phyloP scores from a whole-genome alignment of 1,284 basidiomycete genomes.

The Leccinum solheimii region DNA sequence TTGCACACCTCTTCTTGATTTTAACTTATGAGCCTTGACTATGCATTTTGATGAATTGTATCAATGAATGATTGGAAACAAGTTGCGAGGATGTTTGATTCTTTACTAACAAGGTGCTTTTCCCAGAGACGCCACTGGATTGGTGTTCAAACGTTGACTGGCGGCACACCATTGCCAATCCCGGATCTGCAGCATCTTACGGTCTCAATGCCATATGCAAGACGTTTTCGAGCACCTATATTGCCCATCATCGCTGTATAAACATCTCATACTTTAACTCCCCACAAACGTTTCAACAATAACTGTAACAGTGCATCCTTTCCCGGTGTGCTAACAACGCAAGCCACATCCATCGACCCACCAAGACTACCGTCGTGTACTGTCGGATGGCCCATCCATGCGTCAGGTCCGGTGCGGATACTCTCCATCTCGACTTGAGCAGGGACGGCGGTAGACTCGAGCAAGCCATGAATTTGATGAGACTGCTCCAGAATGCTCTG shows the following conservation, averaged over 20 bases:
- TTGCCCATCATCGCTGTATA: no score
- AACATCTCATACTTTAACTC: conserved; percentile 17
- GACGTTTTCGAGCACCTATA: neutral
- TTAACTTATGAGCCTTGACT: neutral
- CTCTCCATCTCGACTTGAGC: conserved; percentile 53
- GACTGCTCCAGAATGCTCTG: conserved; percentile 52
- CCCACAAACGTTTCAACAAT: conserved; percentile 61
- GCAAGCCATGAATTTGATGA: conserved; percentile 37
- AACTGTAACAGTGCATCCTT: conserved; percentile 46
- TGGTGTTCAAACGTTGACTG: neutral
- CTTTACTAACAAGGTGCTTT: neutral
- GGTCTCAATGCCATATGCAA: neutral
- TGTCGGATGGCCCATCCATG: conserved; percentile 21
- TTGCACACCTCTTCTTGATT: neutral
- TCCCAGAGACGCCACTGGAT: neutral
- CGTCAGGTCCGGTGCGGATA: conserved; percentile 22
- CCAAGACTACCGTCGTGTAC: conserved; percentile 23
- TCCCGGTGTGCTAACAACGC: conserved; percentile 60
- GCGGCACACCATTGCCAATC: neutral
- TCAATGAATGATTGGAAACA: no score
- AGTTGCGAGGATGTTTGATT: neutral
- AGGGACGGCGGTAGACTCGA: conserved; percentile 54
- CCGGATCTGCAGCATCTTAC: no score
- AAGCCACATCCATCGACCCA: conserved; percentile 46
- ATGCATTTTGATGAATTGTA: neutral